These are phyloP conservation scores for Aureobasidium sp. DNA, from an alignment of 2,329 filamentous ascomycete genomes.

Conservation along the genomic window DNA sequence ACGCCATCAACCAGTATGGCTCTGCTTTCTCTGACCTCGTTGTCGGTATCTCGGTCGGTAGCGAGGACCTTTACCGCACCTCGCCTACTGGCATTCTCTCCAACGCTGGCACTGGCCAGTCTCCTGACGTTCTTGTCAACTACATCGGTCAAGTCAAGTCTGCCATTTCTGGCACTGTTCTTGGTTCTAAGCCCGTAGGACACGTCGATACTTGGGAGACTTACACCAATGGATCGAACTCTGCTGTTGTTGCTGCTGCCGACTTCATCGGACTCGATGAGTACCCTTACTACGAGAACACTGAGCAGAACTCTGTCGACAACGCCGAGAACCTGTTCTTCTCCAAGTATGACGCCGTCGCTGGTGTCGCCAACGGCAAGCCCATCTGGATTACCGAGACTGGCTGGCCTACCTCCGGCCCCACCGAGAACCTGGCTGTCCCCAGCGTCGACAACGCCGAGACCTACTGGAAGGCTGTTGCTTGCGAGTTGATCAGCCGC, in stretches of 20 bases:
- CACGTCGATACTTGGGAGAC: slow-evolving; percentile 81
- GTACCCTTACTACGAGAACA: slow-evolving; percentile 66
- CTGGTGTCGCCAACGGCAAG: slow-evolving; percentile 54
- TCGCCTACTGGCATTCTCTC: slow-evolving; percentile 46
- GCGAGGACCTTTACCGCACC: slow-evolving; percentile 57
- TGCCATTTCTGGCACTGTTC: slow-evolving; percentile 54
- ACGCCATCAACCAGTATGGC: slow-evolving; percentile 62
- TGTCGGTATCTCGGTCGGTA: slow-evolving; percentile 76
- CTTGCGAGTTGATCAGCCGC: slow-evolving; percentile 58
- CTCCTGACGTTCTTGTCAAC: slow-evolving; percentile 52
- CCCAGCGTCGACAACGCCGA: slow-evolving; percentile 61
- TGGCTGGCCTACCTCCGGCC: slow-evolving; percentile 72
- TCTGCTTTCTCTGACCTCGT: slow-evolving; percentile 56
- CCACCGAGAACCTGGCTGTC: slow-evolving; percentile 52
- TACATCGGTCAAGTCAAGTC: slow-evolving; percentile 64
- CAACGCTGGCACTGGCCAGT: slow-evolving; percentile 54
- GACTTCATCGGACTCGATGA: slow-evolving; percentile 82
- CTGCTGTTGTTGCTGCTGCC: slow-evolving; percentile 56
- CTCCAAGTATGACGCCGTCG: slow-evolving; percentile 54
- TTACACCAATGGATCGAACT: slow-evolving; percentile 66
- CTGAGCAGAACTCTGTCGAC: slow-evolving; percentile 56
- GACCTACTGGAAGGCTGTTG: slow-evolving; percentile 72
- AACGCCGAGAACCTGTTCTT: slow-evolving; percentile 60
- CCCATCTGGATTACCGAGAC: slow-evolving; percentile 82
- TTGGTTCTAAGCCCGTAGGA: slow-evolving; percentile 52